These are phyloP conservation scores for Hevea brasiliensis DNA, from an alignment of 345 rosid genomes.

Conservation along the genomic window DNA sequence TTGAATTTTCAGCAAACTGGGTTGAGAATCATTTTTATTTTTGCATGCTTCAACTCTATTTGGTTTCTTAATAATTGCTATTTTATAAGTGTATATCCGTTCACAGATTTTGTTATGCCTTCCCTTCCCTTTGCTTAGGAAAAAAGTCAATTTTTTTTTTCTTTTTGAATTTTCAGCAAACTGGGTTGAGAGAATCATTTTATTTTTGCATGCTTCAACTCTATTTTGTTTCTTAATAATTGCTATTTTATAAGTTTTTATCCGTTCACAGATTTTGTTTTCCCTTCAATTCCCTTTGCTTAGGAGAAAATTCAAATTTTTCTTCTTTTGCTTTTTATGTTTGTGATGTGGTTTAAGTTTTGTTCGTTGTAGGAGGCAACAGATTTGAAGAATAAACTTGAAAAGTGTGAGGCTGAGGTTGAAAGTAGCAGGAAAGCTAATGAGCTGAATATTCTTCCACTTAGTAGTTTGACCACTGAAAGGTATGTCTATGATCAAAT, in stretches of 20 bases:
- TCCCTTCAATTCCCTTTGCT: background rate
- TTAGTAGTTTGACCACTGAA: slow-evolving; percentile 55
- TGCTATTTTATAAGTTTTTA: background rate
- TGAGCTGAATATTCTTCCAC: slow-evolving; percentile 69
- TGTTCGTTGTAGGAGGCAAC: slow-evolving; percentile 54
- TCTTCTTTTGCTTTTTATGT: slow-evolving; percentile 2
- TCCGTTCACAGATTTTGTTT: background rate
- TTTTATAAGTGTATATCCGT: background rate
- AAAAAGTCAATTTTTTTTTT: too few relatives aligned
- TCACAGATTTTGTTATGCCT: background rate
- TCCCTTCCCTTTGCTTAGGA: background rate
- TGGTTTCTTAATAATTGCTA: background rate
- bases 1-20: background rate
- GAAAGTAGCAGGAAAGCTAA: slow-evolving; percentile 67
- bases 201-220: background rate
- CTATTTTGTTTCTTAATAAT: background rate
- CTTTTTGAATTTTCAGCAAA: background rate
- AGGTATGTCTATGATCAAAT: slow-evolving; percentile 38
- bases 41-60: background rate
- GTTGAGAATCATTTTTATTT: background rate
- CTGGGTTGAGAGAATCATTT: background rate
- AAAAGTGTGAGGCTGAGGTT: slow-evolving; percentile 74
- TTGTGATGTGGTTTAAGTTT: slow-evolving; percentile 8
- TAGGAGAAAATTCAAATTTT: too few relatives aligned
- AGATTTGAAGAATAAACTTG: slow-evolving; percentile 65